phyloP scores from a whole-genome alignment of 1,284 basidiomycete species.

The Earliella scabrosa region DNA sequence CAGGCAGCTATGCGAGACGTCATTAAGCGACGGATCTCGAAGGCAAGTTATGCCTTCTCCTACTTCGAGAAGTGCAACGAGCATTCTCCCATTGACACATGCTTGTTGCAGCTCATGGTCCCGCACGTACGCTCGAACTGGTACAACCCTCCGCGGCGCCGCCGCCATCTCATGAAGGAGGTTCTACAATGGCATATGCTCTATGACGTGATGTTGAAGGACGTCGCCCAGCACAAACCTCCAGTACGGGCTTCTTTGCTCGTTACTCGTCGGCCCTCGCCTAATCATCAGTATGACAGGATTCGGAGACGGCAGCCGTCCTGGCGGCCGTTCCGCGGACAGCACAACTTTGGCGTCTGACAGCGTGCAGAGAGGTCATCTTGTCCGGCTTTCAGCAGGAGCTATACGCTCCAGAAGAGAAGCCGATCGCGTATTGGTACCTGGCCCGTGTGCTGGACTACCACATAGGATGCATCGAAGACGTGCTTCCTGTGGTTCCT shows the following conservation, averaged over 20 bases:
- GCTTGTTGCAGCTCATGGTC: conserved; percentile 55
- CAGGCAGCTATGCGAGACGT: conserved; percentile 41
- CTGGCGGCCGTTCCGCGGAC: conserved; percentile 48
- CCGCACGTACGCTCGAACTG: conserved; percentile 63
- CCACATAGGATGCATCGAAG: conserved; percentile 59
- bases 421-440: conserved; percentile 79
- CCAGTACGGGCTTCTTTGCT: conserved; percentile 22
- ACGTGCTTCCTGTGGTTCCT: conserved; percentile 44
- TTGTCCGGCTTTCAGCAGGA: conserved; percentile 80
- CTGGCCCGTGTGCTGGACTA: conserved; percentile 53
- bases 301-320: conserved; percentile 31
- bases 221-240: conserved; percentile 39
- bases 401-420: conserved; percentile 70
- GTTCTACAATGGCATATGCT: conserved; percentile 66
- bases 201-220: conserved; percentile 49
- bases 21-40: conserved; percentile 58
- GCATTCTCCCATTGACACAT: no score
- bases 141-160: conserved; percentile 69
- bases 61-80: background rate
- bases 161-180: conserved; percentile 66
- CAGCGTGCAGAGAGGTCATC: conserved; percentile 67
- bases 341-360: conserved; percentile 61
- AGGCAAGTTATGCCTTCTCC: conserved; percentile 41
- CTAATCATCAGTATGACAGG: conserved; percentile 12
- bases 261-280: no score